Evolutionary conservation across 768 basidiomycete genomes (phyloP).

Genomic region (Boletus barrowsii): DNA sequence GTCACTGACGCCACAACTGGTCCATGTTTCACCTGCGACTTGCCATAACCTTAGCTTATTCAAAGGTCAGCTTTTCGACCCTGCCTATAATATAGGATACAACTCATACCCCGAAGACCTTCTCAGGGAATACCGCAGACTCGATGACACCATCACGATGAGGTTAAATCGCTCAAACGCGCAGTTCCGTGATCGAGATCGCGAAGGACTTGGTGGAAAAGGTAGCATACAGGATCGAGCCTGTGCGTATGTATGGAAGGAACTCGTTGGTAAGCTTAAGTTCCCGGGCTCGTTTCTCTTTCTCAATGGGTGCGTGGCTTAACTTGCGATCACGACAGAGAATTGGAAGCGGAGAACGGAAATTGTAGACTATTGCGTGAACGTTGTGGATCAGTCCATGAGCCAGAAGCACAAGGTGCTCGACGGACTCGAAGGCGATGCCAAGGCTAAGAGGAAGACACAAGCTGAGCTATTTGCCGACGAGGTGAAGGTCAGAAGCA

Average conservation of each 20-base stretch:
- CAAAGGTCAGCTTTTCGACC: slow-evolving; percentile 45
- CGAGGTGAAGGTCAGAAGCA: slow-evolving; percentile 61
- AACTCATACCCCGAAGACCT: slow-evolving; percentile 51
- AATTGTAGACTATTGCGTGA: slow-evolving; percentile 73
- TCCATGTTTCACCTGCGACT: slow-evolving; percentile 71
- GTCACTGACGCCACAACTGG: slow-evolving; percentile 52
- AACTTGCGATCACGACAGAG: slow-evolving; percentile 32
- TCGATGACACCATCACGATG: slow-evolving; percentile 81
- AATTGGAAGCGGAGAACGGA: slow-evolving; percentile 74
- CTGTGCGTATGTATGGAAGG: slow-evolving; percentile 73
- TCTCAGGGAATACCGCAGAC: slow-evolving; percentile 73
- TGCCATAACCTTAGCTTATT: slow-evolving; percentile 75
- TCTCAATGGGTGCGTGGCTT: slow-evolving; percentile 16
- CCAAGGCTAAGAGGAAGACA: slow-evolving; percentile 44
- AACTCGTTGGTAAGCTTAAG: slow-evolving; percentile 63
- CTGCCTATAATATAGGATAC: slow-evolving; percentile 1
- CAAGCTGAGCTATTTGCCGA: slow-evolving; percentile 61
- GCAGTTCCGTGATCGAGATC: slow-evolving; percentile 68
- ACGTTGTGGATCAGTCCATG: slow-evolving; percentile 63
- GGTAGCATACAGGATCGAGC: slow-evolving; percentile 69
- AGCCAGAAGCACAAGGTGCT: slow-evolving; percentile 50
- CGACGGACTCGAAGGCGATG: slow-evolving; percentile 42
- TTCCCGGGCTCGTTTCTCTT: slow-evolving; percentile 9
- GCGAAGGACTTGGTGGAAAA: slow-evolving; percentile 41
- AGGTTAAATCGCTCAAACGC: slow-evolving; percentile 78